Evolutionary conservation across 306 rosid genomes (phyloP), one percentile per base, ranked within the genome.

Genomic region (Cyclanthera cordifolia): DNA sequence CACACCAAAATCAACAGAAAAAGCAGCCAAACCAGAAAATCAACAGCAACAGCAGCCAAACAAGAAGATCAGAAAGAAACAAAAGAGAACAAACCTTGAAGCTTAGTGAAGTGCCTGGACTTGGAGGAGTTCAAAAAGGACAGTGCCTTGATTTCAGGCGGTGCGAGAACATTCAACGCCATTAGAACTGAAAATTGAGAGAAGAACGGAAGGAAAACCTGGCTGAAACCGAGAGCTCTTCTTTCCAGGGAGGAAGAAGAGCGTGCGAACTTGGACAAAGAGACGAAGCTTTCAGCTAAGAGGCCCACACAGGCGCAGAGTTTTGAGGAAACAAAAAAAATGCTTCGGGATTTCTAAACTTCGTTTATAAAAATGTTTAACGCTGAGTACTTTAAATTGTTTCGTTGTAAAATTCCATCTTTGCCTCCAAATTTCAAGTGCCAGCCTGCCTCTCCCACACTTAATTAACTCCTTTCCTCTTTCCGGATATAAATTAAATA

Each of bases 131-230:
- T 85, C 66, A 81, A 55, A 80, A 90, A 85, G 72, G 90, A 86
- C n/a, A 72, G 32, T 1, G 87, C 88, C 76, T 88, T 94, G 37
- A 88, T 76, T 78, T 94, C 97, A 83, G 94, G 74, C 37, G 95
- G 90, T 55, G 91, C 79, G 37, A 80, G 41, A 50, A 90, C 53
- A 75, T 90, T 90, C 72, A 88, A 72, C 77, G 99, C 90, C 99
- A 94, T 89, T 30, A 32, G 37, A 57, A 52, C 30, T 11, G 70
- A 24, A 64, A 60, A 48, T 45, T n/a, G 20, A 64, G 28, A 20
- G 46, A 1, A 54, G 69, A 69, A 19, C 28, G 32, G 73, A 69
- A 69, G 13, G 32, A 69, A 53, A 49, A 23, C 32, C 43, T 14
- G 34, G 25, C 8, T 34, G 41, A 34, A 34, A 34, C 8, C 1